Conservation (phyloP, 202 grass and related monocot genomes). For the Setaria italica region DNA sequence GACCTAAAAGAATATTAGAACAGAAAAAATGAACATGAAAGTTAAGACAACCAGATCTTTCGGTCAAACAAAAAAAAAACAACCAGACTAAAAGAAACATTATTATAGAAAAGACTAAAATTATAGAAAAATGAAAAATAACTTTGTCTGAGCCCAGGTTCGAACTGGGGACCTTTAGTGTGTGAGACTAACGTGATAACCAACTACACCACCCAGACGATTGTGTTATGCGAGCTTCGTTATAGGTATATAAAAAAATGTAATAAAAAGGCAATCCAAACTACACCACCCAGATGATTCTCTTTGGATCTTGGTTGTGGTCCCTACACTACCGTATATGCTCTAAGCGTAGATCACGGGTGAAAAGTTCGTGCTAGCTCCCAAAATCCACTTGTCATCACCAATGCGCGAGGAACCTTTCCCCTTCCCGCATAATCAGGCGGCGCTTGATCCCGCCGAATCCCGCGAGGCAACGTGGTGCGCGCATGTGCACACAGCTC, state of each 20-base stretch:
- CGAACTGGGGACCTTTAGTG: conserved; percentile 87
- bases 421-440: background rate
- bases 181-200: conserved; percentile 94
- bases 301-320: background rate
- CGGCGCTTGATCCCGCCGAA: background rate
- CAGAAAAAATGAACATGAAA: too few relatives aligned
- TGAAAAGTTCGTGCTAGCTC: background rate
- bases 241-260: too few relatives aligned
- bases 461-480: background rate
- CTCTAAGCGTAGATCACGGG: conserved; percentile 23
- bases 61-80: too few relatives aligned
- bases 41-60: too few relatives aligned
- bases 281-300: background rate
- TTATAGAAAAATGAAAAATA: too few relatives aligned
- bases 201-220: conserved; percentile 82
- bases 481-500: conserved; percentile 21
- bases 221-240: too few relatives aligned
- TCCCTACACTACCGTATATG: background rate
- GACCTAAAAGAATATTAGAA: too few relatives aligned
- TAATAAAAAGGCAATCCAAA: too few relatives aligned
- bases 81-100: too few relatives aligned
- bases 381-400: conserved; percentile 1
- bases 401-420: background rate
- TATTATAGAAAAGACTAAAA: background rate
- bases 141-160: conserved; percentile 70